Conservation (phyloP, 2,329 filamentous ascomycete species). For the Colletotrichum sp. region DNA sequence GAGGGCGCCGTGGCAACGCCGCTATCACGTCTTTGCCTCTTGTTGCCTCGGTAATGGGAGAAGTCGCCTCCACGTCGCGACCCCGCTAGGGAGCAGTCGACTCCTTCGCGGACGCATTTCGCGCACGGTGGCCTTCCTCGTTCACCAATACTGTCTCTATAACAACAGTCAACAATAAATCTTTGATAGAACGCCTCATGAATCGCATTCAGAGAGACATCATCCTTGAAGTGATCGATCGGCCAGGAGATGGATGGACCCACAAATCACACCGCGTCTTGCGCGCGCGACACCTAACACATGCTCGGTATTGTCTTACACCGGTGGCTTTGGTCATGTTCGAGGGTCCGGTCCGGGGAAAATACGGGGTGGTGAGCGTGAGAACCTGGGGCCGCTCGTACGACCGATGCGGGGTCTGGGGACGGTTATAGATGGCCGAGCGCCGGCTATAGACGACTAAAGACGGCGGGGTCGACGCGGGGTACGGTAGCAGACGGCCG, state of each 20-base stretch:
- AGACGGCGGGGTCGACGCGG: not conserved
- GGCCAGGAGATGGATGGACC: not conserved
- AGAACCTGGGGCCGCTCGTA: not conserved
- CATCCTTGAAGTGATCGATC: not conserved
- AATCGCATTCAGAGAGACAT: not conserved
- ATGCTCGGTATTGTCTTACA: conserved; percentile 13
- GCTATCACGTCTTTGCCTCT: not conserved
- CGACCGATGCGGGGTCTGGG: not conserved
- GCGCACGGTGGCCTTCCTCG: not conserved
- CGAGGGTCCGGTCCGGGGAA: not conserved
- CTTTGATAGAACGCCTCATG: not conserved
- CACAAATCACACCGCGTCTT: conserved; percentile 15
- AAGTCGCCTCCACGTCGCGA: not conserved
- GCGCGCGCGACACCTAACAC: conserved; percentile 9
- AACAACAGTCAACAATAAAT: not conserved
- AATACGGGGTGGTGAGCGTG: not conserved
- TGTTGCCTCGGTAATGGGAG: not conserved
- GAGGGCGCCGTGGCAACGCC: not conserved
- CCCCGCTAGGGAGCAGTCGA: not conserved
- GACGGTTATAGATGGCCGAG: not conserved
- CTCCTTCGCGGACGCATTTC: not conserved
- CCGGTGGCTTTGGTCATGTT: conserved; percentile 14
- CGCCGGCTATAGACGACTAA: not conserved
- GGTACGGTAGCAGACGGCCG: not conserved
- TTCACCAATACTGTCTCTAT: not conserved